A percentile compares a stretch with the other conserved stretches of the same genome.
Conservation (phyloP, 192 early-diverging fungal genomes). For the Coemansia sp. region DNA sequence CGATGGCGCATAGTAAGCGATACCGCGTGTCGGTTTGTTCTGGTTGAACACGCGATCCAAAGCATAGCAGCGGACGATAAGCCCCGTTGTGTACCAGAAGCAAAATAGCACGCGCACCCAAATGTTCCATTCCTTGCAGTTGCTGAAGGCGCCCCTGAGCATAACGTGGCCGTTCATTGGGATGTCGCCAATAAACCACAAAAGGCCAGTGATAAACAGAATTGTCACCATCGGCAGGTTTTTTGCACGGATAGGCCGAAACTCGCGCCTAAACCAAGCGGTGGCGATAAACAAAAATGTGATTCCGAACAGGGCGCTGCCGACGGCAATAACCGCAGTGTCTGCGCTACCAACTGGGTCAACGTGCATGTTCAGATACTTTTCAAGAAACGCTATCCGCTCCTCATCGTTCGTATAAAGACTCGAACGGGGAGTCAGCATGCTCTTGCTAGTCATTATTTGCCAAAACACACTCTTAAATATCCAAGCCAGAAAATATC, state of each 20-base stretch:
- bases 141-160: slow-evolving; percentile 6
- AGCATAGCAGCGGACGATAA: background rate
- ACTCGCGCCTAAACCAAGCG: slow-evolving; percentile 9
- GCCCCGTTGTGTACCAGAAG: slow-evolving; percentile 1
- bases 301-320: slow-evolving; percentile 7
- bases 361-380: slow-evolving; percentile 13
- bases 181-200: slow-evolving; percentile 25
- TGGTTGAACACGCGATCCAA: slow-evolving; percentile 5
- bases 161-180: slow-evolving; percentile 20
- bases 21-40: background rate
- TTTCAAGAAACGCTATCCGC: background rate
- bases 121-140: slow-evolving; percentile 2
- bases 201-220: slow-evolving; percentile 12
- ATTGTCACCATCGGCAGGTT: slow-evolving; percentile 19
- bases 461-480: background rate
- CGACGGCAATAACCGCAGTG: slow-evolving; percentile 18
- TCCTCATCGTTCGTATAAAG: background rate
- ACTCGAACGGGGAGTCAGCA: background rate
- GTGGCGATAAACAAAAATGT: slow-evolving; percentile 5
- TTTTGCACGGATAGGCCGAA: slow-evolving; percentile 22
- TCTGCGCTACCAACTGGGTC: slow-evolving; percentile 15
- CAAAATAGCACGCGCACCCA: slow-evolving; percentile 20
- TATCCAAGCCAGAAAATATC: background rate
- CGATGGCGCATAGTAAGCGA: slow-evolving; percentile 14
- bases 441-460: background rate